Percentiles rank a stretch among this genome's conserved stretches.
Conservation (phyloP, 176 grass and related monocot species). For the barley (Hordeum vulgare) region MorexV3_pseudomolecules_assembly NC_058522.1:114554173-114554672, state of each 20-base stretch:
- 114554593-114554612: background rate
- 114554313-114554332: slow-evolving; percentile 19
- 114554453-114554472: slow-evolving; percentile 76
- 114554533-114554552: slow-evolving; percentile 48
- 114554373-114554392: background rate
- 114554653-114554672: slow-evolving; percentile 38
- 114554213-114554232: slow-evolving; percentile 74
- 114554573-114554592: background rate
- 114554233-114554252: slow-evolving; percentile 46
- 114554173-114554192: slow-evolving; percentile 58
- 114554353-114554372: slow-evolving; percentile 30
- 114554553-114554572: slow-evolving; percentile 83
- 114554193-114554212: slow-evolving; percentile 51
- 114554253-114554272: slow-evolving; percentile 86
- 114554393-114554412: slow-evolving; percentile 62
- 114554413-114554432: slow-evolving; percentile 79
- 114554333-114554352: slow-evolving; percentile 7
- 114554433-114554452: slow-evolving; percentile 93
- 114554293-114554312: slow-evolving; percentile 50
- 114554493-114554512: slow-evolving; percentile 76
- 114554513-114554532: slow-evolving; percentile 67
- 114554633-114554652: background rate
- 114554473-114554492: slow-evolving; percentile 53
- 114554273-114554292: slow-evolving; percentile 66
- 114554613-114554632: background rate